Base-by-base conservation (phyloP, 177 flowering plant species). In the Vitis hybrid region DNA sequence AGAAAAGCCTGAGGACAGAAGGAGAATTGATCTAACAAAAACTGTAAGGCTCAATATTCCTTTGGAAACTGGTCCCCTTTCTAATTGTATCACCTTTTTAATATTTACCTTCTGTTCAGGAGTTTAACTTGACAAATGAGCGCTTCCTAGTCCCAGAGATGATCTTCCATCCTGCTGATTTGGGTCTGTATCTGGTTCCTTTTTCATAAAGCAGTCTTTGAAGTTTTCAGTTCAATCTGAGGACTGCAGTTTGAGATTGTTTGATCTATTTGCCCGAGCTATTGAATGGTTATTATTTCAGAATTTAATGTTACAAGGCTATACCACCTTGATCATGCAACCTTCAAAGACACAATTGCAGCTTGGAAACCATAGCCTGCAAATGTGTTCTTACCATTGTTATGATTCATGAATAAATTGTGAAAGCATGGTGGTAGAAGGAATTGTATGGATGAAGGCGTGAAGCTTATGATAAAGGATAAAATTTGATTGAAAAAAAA, bases 121-220 rank as follows among this genome's bases (percentile, higher is more conserved):
- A 95, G 80, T 86, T 95, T 73, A 84, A 80, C 75, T 84, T 95
- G 76, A 90, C 94, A 13, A 95, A 93, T 76, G 98, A 95, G 77
- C 94, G 97, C 11, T 95, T 95, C 76, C 89, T 95, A 77, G 98
- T 95, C 19, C 99, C 98, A 14, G 99, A 95, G 81, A 91, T 93
- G 99, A 78, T 95, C 49, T 95, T 95, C 78, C 97, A 83, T 68
- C 99, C 98, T 66, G 87, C 97, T 75, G 97, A 95, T 83, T 82
- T 95, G 66, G 99, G 97, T 95, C 1, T 72, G 87, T 82, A 57
- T 72, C 64, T 4, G 23, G 45, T 69, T 78, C 63, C 34, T 59
- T n/a, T 57, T 51, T 19, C 64, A 10, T 54, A 56, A 15, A 52
- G 39, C 51, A 54, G n/a, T 23, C 21, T 23, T 23, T 56, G 32